These are phyloP conservation scores for Penicillium turbatum DNA, from an alignment of 495 filamentous ascomycete species.

Conservation along the genomic window DNA sequence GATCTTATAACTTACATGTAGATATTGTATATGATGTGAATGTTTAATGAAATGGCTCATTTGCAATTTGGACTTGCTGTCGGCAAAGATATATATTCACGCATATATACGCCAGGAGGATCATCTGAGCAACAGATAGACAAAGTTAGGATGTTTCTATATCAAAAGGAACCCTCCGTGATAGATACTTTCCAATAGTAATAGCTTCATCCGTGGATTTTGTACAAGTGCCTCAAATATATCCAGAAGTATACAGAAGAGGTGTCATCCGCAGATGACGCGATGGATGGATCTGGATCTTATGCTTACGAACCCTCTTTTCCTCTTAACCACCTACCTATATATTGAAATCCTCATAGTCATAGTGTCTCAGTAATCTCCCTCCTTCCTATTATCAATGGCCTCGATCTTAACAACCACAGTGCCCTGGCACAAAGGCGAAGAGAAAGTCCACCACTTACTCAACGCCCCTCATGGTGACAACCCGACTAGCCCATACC, in stretches of 20 bases:
- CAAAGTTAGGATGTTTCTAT: no score
- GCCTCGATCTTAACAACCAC: constrained; percentile 33
- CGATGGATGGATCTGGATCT: background rate
- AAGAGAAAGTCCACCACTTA: constrained; percentile 44
- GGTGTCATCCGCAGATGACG: background rate
- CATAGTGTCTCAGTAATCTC: background rate
- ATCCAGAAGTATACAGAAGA: background rate
- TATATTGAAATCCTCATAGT: background rate
- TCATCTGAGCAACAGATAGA: no score
- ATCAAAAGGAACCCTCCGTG: no score
- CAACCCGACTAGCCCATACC: constrained; percentile 59
- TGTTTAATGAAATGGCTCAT: no score
- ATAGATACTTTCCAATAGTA: no score
- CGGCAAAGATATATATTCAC: background rate
- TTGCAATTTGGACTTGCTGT: background rate
- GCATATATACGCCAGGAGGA: no score
- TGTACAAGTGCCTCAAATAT: no score
- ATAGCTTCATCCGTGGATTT: no score
- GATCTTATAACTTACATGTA: background rate
- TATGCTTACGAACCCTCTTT: background rate
- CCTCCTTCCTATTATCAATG: constrained; percentile 27
- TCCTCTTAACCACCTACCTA: background rate
- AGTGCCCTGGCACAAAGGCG: constrained; percentile 51
- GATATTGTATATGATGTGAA: background rate
- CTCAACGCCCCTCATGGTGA: constrained; percentile 43